phyloP scores from a whole-genome alignment of 2,329 filamentous ascomycete genomes.

The Zasmidium angulare region DNA sequence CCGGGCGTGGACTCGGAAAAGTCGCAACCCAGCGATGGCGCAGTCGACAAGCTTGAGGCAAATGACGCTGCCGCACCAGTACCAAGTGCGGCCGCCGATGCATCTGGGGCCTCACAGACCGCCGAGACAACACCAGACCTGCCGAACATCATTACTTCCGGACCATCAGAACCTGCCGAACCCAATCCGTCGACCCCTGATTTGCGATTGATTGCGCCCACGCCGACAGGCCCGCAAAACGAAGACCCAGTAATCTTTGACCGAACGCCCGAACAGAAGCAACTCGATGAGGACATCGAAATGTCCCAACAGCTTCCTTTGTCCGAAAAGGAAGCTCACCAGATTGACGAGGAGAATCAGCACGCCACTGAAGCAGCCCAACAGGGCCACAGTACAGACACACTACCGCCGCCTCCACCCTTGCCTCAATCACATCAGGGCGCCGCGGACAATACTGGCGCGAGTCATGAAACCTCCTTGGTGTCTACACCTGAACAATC shows the following conservation, averaged over 20 bases:
- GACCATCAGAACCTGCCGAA: constrained; percentile 7
- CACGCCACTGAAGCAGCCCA: constrained; percentile 13
- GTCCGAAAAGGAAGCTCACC: constrained; percentile 50
- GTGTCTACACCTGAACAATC: constrained; percentile 46
- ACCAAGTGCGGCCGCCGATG: background rate
- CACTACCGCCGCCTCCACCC: constrained; percentile 57
- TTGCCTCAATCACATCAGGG: constrained; percentile 32
- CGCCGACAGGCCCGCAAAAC: constrained; percentile 43
- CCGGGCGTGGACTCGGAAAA: constrained; percentile 22
- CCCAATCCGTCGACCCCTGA: constrained; percentile 36
- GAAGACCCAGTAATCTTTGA: constrained; percentile 46
- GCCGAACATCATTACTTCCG: constrained; percentile 12
- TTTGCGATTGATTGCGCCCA: constrained; percentile 44
- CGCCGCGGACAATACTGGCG: constrained; percentile 18
- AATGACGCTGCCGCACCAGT: background rate
- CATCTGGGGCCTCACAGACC: background rate
- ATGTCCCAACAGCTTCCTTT: constrained; percentile 57
- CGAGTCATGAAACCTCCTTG: constrained; percentile 32
- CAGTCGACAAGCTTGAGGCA: constrained; percentile 17
- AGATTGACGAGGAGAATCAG: constrained; percentile 22
- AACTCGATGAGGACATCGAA: constrained; percentile 57
- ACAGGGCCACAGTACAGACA: constrained; percentile 20
- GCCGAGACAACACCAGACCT: background rate
- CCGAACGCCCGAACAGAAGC: constrained; percentile 49
- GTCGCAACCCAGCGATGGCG: constrained; percentile 13